Evolutionary conservation across 345 rosid genomes (phyloP), one percentile per base, ranked within the genome.

Genomic region (Arabidopsis suecica): DNA sequence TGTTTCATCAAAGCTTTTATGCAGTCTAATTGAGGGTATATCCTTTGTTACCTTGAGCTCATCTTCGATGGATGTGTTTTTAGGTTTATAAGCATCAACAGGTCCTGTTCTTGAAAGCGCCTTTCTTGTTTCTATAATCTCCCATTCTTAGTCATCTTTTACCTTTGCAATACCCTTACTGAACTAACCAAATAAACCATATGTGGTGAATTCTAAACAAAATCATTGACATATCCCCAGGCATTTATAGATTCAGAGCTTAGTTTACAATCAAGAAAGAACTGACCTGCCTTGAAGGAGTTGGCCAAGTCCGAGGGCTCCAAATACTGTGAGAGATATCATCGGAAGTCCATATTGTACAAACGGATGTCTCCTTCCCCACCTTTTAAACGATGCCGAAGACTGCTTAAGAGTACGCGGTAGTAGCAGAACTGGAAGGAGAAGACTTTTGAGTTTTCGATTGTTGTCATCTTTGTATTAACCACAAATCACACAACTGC

Each of bases 271-370:
- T 4, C 1, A 53, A 75, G 68, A 34, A 37, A 49, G 42, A 61
- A 81, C 93, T 11, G 67, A 90, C 97, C 98, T 86, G 86, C 96
- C 98, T 83, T 90, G 99, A 77, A 90, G 82, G 73, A 95, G 97
- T 73, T 95, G 99, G 73, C 85, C 90, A 9, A 95, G 93, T 0
- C 98, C 97, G 6, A 89, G 49, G 5, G 96, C 86, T 23, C 97
- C 99, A 44, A 88, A 78, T 9, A 90, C 93, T 0, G 97, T 92
- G 64, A 95, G 89, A 5, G 96, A 95, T 68, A 95, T 92, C 97
- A 92, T 90, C 1, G 99, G 98, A 70, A 95, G 88, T 42, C 99
- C 99, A 68, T 92, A 92, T 82, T 97, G 78, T 40, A 95, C 48
- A 82, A 95, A 89, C 2, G 99, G 98, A 65, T 95, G 64, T 78